Evolutionary conservation across 1,139 yeast species (phyloP).

Genomic region (Blastobotrys apis): DNA sequence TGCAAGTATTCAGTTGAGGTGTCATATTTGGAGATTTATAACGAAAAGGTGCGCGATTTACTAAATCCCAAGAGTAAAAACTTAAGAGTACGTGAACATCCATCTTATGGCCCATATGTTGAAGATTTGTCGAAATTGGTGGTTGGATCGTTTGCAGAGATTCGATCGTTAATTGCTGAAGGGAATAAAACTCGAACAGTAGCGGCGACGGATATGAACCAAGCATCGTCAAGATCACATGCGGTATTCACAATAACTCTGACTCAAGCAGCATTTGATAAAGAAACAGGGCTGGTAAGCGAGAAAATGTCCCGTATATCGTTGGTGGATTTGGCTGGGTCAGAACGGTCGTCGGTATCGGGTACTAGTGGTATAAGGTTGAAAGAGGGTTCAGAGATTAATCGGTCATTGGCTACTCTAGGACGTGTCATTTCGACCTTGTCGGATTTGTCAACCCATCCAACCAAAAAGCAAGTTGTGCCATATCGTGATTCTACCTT

Average conservation of each 20-base stretch:
- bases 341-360: conserved; percentile 59
- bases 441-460: conserved; percentile 32
- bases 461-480: conserved; percentile 36
- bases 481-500: conserved; percentile 69
- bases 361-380: conserved; percentile 60
- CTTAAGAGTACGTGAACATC: conserved; percentile 51
- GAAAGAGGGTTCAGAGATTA: conserved; percentile 68
- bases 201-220: conserved; percentile 64
- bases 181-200: conserved; percentile 56
- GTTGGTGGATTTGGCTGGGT: conserved; percentile 74
- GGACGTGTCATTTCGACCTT: conserved; percentile 66
- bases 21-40: conserved; percentile 66
- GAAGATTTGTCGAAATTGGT: conserved; percentile 50
- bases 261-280: conserved; percentile 45
- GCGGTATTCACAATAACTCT: conserved; percentile 61
- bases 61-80: conserved; percentile 12
- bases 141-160: conserved; percentile 43
- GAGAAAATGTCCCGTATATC: conserved; percentile 58
- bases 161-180: conserved; percentile 38
- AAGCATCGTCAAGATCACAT: conserved; percentile 64
- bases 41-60: conserved; percentile 48
- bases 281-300: conserved; percentile 43
- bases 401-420: conserved; percentile 64
- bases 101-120: conserved; percentile 59
- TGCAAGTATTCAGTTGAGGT: conserved; percentile 49